These are phyloP conservation scores for Talaromyces piceae DNA, from an alignment of 2,329 filamentous ascomycete genomes.

Conservation along the genomic window DNA sequence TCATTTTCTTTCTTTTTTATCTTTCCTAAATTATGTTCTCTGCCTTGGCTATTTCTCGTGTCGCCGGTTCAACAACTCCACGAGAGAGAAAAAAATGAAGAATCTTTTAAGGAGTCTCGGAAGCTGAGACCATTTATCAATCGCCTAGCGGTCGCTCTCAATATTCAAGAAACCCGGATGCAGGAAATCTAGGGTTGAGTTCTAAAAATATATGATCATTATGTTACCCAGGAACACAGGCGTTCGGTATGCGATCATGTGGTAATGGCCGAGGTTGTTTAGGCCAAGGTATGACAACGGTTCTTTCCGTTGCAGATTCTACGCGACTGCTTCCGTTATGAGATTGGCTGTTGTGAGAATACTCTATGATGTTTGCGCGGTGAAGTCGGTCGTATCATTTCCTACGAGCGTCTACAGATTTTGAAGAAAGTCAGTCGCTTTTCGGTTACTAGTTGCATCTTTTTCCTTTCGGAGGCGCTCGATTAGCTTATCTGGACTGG, in stretches of 20 bases:
- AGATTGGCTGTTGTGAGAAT: not conserved
- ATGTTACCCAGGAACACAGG: not conserved
- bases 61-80: not conserved
- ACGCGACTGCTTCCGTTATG: not conserved
- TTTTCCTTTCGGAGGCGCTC: not conserved
- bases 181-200: constrained; percentile 44
- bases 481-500: not conserved
- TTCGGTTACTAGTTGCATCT: too few relatives aligned
- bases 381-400: not conserved
- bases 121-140: constrained; percentile 1
- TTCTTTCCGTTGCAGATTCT: not conserved
- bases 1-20: constrained; percentile 18
- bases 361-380: not conserved
- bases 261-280: not conserved
- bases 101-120: not conserved
- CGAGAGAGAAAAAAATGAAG: too few relatives aligned
- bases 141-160: constrained; percentile 4
- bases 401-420: not conserved
- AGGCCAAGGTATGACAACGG: not conserved
- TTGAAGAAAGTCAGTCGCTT: not conserved
- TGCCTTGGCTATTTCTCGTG: constrained; percentile 6
- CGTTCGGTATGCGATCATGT: not conserved
- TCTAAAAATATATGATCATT: constrained; percentile 28
- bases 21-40: constrained; percentile 3
- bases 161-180: constrained; percentile 6